Percentiles rank a stretch among this genome's conserved stretches.
Evolutionary conservation across 2,329 filamentous ascomycete genomes (phyloP).

Genomic region (Dactylonectria macrodidyma): DNA sequence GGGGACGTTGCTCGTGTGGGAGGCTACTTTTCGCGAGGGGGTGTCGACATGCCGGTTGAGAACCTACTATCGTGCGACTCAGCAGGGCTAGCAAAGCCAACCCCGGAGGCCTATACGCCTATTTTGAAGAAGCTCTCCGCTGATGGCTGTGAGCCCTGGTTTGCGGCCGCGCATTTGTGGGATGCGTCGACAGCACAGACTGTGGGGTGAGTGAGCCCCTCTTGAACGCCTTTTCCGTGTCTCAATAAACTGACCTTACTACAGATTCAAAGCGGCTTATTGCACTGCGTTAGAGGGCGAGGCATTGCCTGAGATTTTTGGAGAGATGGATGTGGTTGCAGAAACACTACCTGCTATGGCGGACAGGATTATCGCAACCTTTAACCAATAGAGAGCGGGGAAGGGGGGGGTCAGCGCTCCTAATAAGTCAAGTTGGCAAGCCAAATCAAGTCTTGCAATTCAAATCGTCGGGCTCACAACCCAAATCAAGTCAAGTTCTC

Average conservation of each 20-base stretch:
- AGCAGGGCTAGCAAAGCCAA: conserved; percentile 37
- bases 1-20: conserved; percentile 35
- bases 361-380: conserved; percentile 34
- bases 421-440: too few species aligned
- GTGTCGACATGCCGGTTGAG: conserved; percentile 34
- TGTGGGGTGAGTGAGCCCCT: conserved; percentile 30
- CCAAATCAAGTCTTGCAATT: too few species aligned
- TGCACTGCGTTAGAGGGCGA: conserved; percentile 39
- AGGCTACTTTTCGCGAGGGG: conserved; percentile 37
- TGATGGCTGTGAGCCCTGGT: conserved; percentile 36
- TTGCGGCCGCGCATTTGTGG: conserved; percentile 41
- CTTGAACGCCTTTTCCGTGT: rapidly evolving
- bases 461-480: too few species aligned
- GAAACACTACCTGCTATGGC: conserved; percentile 38
- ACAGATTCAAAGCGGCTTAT: conserved; percentile 39
- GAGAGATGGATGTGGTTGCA: conserved; percentile 41
- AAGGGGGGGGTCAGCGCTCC: too few species aligned
- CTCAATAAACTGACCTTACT: neutral
- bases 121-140: conserved; percentile 35
- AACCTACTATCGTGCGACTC: conserved; percentile 39
- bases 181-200: conserved; percentile 37
- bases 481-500: too few species aligned
- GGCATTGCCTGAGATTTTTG: conserved; percentile 35
- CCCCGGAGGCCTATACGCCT: conserved; percentile 38
- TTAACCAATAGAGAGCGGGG: conserved; percentile 19